Base-by-base conservation (phyloP, 805 yeast species). In the Yarrowia divulgata region DNA sequence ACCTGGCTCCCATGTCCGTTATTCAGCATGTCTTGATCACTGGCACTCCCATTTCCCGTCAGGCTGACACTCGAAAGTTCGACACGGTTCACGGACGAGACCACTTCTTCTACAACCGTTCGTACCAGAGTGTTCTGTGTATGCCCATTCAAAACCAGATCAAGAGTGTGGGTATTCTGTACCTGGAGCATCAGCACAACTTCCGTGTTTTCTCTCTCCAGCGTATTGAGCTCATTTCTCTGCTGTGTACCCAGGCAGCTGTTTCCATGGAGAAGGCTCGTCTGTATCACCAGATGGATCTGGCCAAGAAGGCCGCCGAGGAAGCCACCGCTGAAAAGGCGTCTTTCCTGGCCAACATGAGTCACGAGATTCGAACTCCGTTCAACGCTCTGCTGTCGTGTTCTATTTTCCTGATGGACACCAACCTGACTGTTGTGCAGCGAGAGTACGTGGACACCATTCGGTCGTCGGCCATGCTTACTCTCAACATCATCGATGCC, bases 351-450 rank as follows among this genome's bases (percentile, higher is more conserved):
- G 83, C 83, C 8, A 85, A 85, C 71, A 85, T 85, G 88, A 84
- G 87, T 1, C 88, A 85, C 72, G 88, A 85, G 71, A 84, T 85
- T 62, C 76, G 88, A 63, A 85, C 88, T 1, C 88, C 88, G 0
- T 85, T 85, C 75, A 85, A 85, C 72, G 81, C 84, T 3, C 82
- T 85, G 71, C 77, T 85, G 69, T 73, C 75, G 29, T 73, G 75
- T 42, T 71, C 74, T 10, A 73, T 73, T 43, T 73, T 73, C 70
- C 67, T 73, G 39, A 75, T 85, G 67, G 87, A 84, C 70, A 85
- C 88, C 0, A 79, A 78, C 3, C 75, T 85, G 69, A 79, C 75
- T 14, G 77, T 76, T 42, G 75, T 82, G 8, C 88, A 85, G 71
- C 74, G 80, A 29, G 85, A 83, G 69, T 85, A 85, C 71, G 87